A percentile compares a stretch with the other conserved stretches of the same genome.
Evolutionary conservation across 371 early-diverging fungal species (phyloP).

Genomic region (Cokeromyces recurvatus): DNA sequence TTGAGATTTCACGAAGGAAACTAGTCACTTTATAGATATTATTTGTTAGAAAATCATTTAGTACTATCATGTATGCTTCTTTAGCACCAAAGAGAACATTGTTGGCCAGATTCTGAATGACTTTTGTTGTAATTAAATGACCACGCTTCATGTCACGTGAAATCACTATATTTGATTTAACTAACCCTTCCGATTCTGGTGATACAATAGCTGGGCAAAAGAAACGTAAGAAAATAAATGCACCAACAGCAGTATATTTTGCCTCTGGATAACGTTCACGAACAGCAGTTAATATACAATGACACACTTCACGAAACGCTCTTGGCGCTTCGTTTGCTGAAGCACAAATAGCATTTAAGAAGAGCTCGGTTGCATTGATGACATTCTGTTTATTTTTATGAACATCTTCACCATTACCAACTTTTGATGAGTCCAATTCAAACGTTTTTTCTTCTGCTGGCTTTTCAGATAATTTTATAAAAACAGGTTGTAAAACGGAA

Average conservation of each 20-base stretch:
- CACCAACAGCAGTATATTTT: slow-evolving; percentile 84
- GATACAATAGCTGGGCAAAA: slow-evolving; percentile 94
- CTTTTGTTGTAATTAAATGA: slow-evolving; percentile 85
- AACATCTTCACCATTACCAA: slow-evolving; percentile 59
- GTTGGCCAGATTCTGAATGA: slow-evolving; percentile 94
- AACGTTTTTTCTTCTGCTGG: slow-evolving; percentile 53
- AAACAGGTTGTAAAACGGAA: slow-evolving; percentile 70
- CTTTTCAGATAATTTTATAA: slow-evolving; percentile 52
- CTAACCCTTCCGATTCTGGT: slow-evolving; percentile 65
- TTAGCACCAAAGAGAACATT: slow-evolving; percentile 91
- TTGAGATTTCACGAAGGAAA: slow-evolving; percentile 58
- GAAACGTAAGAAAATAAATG: slow-evolving; percentile 93
- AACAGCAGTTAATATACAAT: slow-evolving; percentile 73
- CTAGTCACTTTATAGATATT: slow-evolving; percentile 67
- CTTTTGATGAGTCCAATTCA: slow-evolving; percentile 81
- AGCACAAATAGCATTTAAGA: slow-evolving; percentile 81
- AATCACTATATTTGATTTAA: slow-evolving; percentile 24
- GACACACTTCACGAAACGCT: slow-evolving; percentile 78
- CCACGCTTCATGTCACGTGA: slow-evolving; percentile 71
- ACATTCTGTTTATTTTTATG: slow-evolving; percentile 77
- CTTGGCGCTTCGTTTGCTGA: slow-evolving; percentile 70
- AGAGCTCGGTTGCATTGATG: slow-evolving; percentile 66
- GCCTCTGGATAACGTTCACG: slow-evolving; percentile 84
- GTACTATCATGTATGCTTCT: slow-evolving; percentile 85
- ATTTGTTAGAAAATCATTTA: slow-evolving; percentile 78